Evolutionary conservation across 768 basidiomycete genomes (phyloP).

Genomic region (Amanita exitialis): DNA sequence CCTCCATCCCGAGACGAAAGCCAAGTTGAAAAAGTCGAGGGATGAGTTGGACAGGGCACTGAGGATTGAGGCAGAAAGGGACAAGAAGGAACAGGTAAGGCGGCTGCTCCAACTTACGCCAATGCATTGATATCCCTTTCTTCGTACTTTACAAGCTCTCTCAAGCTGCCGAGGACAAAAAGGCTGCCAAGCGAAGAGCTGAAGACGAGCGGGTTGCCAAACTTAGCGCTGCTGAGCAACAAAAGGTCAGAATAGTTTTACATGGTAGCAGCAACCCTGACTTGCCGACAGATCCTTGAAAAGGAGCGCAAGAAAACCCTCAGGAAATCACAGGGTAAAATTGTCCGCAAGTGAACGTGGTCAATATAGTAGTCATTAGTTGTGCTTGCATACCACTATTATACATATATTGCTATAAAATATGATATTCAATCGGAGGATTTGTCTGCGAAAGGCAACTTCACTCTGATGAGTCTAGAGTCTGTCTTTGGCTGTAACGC

Average conservation of each 20-base stretch:
- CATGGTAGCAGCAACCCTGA: background rate
- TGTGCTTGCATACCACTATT: slow-evolving; percentile 1
- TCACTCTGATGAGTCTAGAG: background rate
- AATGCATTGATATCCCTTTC: background rate
- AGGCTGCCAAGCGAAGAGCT: slow-evolving; percentile 59
- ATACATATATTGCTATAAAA: background rate
- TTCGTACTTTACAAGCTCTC: slow-evolving; percentile 12
- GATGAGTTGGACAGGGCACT: slow-evolving; percentile 64
- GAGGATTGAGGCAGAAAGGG: slow-evolving; percentile 54
- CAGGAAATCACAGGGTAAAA: slow-evolving; percentile 62
- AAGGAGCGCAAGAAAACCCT: slow-evolving; percentile 67
- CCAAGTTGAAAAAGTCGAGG: slow-evolving; percentile 64
- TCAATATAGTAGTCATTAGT: background rate
- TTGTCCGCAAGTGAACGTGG: slow-evolving; percentile 34
- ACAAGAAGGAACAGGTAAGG: slow-evolving; percentile 59
- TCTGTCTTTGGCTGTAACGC: background rate
- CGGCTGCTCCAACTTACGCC: slow-evolving; percentile 7
- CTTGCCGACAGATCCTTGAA: slow-evolving; percentile 42
- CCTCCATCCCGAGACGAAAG: slow-evolving; percentile 74
- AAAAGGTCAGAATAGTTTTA: slow-evolving; percentile 43
- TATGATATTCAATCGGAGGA: background rate
- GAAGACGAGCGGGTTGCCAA: slow-evolving; percentile 67
- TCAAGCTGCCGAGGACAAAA: slow-evolving; percentile 56
- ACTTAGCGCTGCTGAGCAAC: slow-evolving; percentile 72
- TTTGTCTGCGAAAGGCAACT: background rate